Conservation (phyloP, 805 yeast species). For the Debaryomyces prosopidis region DNA sequence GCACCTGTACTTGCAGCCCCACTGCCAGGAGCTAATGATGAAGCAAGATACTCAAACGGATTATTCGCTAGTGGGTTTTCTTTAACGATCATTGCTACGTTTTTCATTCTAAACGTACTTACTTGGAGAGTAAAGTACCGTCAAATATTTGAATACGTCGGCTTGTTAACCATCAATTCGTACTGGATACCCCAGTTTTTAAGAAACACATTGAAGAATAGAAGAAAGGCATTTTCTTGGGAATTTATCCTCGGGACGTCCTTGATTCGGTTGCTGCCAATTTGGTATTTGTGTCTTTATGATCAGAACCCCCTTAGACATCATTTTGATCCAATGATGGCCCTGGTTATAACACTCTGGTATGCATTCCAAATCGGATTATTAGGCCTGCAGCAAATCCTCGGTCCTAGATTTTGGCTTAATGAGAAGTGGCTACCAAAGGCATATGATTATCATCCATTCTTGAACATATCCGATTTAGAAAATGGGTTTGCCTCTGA, state of each 20-base stretch:
- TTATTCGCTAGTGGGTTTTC: slow-evolving; percentile 27
- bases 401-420: slow-evolving; percentile 84
- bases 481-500: slow-evolving; percentile 64
- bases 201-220: slow-evolving; percentile 71
- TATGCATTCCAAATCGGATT: slow-evolving; percentile 56
- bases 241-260: slow-evolving; percentile 73
- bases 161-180: slow-evolving; percentile 57
- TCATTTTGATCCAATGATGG: slow-evolving; percentile 56
- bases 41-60: slow-evolving; percentile 22
- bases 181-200: slow-evolving; percentile 89
- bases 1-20: neutral
- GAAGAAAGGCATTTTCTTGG: slow-evolving; percentile 66
- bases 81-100: slow-evolving; percentile 37
- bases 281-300: slow-evolving; percentile 57
- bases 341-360: slow-evolving; percentile 53
- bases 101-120: slow-evolving; percentile 55
- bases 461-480: slow-evolving; percentile 56
- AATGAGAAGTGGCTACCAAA: slow-evolving; percentile 76
- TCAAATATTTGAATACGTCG: slow-evolving; percentile 54
- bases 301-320: slow-evolving; percentile 68
- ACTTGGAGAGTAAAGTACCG: slow-evolving; percentile 66
- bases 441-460: slow-evolving; percentile 81
- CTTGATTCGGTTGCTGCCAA: slow-evolving; percentile 60
- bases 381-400: slow-evolving; percentile 59
- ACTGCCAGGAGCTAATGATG: slow-evolving; percentile 14